Base-by-base conservation (phyloP, 179 eudicot genomes). In the Silene noctiflora region DNA sequence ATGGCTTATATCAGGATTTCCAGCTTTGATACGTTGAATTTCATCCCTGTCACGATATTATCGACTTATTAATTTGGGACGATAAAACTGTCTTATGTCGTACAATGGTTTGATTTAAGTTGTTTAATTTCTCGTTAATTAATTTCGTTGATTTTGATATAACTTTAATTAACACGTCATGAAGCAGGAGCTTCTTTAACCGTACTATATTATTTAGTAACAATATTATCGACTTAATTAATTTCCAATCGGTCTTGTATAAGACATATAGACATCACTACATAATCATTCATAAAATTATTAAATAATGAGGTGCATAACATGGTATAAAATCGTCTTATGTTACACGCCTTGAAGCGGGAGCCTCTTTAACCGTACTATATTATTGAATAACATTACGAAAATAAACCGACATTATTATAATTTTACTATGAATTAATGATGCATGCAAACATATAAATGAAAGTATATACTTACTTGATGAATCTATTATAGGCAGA, bases 401-500 rank as follows among this genome's bases (percentile, higher is more conserved):
- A 55, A 17, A 55, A 16, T 55, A 55, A 17, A n/a, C 20, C 7
- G 14, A 55, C n/a, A 55, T 16, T 55, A 55, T 10, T 39, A 33
- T 31, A 29, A 16, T 16, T 3, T 17, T 14, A 55, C 20, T 17
- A 55, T 16, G 6, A 31, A 65, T 65, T 33, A 67, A 35, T 69
- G n/a, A 69, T 42, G 56, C 72, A 69, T 69, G 29, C 20, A 55
- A 20, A 69, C 20, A 25, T 19, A 14, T 29, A 4, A 59, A 77
- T 29, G 17, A 27, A 35, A 14, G 29, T 1, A 55, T 13, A 33
- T 61, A 86, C 86, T 85, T 80, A 94, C 98, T 94, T 94, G 88
- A 94, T 94, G 91, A 94, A 94, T 33, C 98, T 90, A 82, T 94
- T 94, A 84, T 94, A 94, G 62, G 98, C 98, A 88, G 98, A 94